phyloP scores from a whole-genome alignment of 2,329 filamentous ascomycete species.

The Clarireedia homoeocarpa region DNA sequence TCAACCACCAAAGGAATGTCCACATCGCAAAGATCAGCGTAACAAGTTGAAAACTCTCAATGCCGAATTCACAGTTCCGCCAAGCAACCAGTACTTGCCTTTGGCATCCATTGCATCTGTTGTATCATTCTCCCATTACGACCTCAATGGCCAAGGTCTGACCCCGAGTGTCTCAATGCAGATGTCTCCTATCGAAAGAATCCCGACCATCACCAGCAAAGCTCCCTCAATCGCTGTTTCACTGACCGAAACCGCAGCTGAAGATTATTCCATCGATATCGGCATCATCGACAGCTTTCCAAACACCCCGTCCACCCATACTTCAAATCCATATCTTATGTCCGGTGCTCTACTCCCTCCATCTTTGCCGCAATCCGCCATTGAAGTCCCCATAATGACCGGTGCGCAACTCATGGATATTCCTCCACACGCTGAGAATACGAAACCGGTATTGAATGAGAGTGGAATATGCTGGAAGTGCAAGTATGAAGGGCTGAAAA shows the following conservation, averaged over 20 bases:
- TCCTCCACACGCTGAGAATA: not conserved
- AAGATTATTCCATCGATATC: not conserved
- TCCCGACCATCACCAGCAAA: not conserved
- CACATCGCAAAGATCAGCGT: not conserved
- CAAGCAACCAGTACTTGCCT: not conserved
- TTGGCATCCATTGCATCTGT: not conserved
- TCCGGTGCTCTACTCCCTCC: not conserved
- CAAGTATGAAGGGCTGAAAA: conserved; percentile 21
- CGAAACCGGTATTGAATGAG: not conserved
- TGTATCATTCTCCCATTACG: not conserved
- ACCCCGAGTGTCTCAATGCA: not conserved
- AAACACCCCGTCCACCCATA: not conserved
- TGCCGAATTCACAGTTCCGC: not conserved
- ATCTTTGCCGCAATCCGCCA: not conserved
- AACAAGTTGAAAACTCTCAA: not conserved
- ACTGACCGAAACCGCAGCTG: not conserved
- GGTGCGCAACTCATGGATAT: conserved; percentile 1
- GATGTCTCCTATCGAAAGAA: not conserved
- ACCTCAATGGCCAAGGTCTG: not conserved
- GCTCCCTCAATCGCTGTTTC: not conserved
- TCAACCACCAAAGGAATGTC: not conserved
- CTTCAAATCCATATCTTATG: not conserved
- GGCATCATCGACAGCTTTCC: conserved; percentile 1
- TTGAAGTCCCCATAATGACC: conserved; percentile 5
- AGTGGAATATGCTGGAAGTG: not conserved